Percentiles rank a stretch among this genome's conserved stretches.
Conservation (phyloP, 768 basidiomycete genomes). For the Boletus tomentosulus region DNA sequence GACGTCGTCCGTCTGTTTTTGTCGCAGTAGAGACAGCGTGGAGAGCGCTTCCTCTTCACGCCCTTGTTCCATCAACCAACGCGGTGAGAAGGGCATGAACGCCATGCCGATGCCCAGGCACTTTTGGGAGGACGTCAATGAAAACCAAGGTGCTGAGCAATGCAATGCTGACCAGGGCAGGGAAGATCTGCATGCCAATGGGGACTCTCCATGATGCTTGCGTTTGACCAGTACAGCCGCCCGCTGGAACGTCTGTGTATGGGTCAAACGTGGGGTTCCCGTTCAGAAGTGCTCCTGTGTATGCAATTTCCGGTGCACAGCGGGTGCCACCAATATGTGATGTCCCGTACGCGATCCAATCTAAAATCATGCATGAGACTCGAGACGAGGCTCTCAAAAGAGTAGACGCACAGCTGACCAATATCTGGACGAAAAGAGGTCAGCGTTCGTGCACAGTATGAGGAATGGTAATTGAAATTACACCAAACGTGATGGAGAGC, state of each 20-base stretch:
- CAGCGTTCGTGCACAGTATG: background rate
- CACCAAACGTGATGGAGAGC: slow-evolving; percentile 34
- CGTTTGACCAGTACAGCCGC: slow-evolving; percentile 29
- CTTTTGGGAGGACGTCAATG: slow-evolving; percentile 10
- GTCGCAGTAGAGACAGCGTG: slow-evolving; percentile 34
- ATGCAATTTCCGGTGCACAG: slow-evolving; percentile 27
- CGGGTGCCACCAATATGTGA: slow-evolving; percentile 33
- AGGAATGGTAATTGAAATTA: slow-evolving; percentile 11
- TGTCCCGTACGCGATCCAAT: slow-evolving; percentile 32
- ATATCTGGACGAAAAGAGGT: slow-evolving; percentile 16
- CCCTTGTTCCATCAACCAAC: slow-evolving; percentile 39
- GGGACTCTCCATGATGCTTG: slow-evolving; percentile 35
- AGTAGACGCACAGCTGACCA: slow-evolving; percentile 28
- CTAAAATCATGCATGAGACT: slow-evolving; percentile 7
- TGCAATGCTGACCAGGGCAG: slow-evolving; percentile 30
- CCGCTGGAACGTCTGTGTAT: slow-evolving; percentile 26
- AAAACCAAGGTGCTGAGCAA: background rate
- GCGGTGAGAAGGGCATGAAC: slow-evolving; percentile 40
- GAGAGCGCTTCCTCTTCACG: slow-evolving; percentile 34
- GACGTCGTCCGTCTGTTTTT: slow-evolving; percentile 28
- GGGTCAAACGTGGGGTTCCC: slow-evolving; percentile 30
- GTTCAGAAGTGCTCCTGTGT: slow-evolving; percentile 29
- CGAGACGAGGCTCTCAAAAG: background rate
- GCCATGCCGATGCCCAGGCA: slow-evolving; percentile 30
- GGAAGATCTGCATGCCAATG: slow-evolving; percentile 36